Evolutionary conservation across 2,329 filamentous ascomycete species (phyloP).

Genomic region (Stachybotrys echinatus): DNA sequence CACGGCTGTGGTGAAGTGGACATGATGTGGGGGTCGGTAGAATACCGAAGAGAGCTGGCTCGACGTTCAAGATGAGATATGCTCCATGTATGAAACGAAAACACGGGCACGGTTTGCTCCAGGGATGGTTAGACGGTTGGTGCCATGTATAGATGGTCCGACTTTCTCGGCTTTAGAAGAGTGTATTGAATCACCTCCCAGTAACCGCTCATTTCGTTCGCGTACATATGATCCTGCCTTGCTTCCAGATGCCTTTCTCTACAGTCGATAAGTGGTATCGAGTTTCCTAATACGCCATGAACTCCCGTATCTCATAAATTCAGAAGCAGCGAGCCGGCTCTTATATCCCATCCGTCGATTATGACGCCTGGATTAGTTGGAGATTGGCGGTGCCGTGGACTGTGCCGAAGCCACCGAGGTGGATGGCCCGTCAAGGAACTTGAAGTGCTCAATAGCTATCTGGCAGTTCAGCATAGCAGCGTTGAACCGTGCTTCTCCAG

Average conservation of each 20-base stretch:
- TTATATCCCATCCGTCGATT: neutral
- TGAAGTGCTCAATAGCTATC: slow-evolving; percentile 79
- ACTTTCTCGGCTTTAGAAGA: neutral
- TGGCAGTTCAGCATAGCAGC: slow-evolving; percentile 85
- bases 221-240: neutral
- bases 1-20: slow-evolving; percentile 59
- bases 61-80: too few relatives aligned
- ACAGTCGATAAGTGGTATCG: neutral
- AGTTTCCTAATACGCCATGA: neutral
- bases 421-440: slow-evolving; percentile 51
- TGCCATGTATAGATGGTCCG: neutral
- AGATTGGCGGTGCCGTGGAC: neutral
- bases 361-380: neutral
- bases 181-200: neutral
- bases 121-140: too few relatives aligned
- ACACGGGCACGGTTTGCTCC: too few relatives aligned
- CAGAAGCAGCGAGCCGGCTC: neutral
- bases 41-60: too few relatives aligned
- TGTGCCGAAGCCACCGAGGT: slow-evolving; percentile 4
- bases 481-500: slow-evolving; percentile 88
- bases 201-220: neutral
- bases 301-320: neutral
- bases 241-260: neutral
- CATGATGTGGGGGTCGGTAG: slow-evolving; percentile 12
- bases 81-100: too few relatives aligned